Conservation (phyloP, 2,329 filamentous ascomycete species). For the Berkeleyomyces rouxiae region DNA sequence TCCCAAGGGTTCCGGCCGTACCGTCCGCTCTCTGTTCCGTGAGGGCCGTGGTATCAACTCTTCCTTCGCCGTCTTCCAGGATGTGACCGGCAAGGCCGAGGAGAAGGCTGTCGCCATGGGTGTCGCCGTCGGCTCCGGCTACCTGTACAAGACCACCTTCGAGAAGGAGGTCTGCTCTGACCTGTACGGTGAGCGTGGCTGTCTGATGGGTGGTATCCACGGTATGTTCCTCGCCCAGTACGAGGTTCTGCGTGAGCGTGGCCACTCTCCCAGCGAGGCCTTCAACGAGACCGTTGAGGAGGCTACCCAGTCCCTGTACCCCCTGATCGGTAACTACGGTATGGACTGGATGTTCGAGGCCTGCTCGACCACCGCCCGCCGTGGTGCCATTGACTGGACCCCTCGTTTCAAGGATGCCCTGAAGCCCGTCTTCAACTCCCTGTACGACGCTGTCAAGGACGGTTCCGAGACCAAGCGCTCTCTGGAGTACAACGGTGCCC, state of each 20-base stretch:
- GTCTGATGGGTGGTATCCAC: slow-evolving; percentile 99
- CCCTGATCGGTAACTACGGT: slow-evolving; percentile 88
- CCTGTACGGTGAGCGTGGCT: slow-evolving; percentile 98
- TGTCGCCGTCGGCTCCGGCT: slow-evolving; percentile 91
- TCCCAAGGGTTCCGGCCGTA: slow-evolving; percentile 97
- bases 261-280: slow-evolving; percentile 92
- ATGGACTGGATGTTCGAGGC: slow-evolving; percentile 99
- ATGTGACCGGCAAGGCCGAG: slow-evolving; percentile 93
- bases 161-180: slow-evolving; percentile 99
- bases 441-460: slow-evolving; percentile 84
- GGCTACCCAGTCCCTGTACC: slow-evolving; percentile 95
- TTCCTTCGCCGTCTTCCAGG: slow-evolving; percentile 94
- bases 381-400: slow-evolving; percentile 98
- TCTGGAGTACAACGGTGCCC: slow-evolving; percentile 90
- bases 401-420: slow-evolving; percentile 92
- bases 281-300: slow-evolving; percentile 99
- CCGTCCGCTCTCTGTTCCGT: slow-evolving; percentile 95
- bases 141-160: slow-evolving; percentile 99
- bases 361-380: slow-evolving; percentile 95
- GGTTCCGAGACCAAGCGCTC: slow-evolving; percentile 92
- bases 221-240: slow-evolving; percentile 99
- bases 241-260: slow-evolving; percentile 97
- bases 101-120: slow-evolving; percentile 95
- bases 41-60: slow-evolving; percentile 99
- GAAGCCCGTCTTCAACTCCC: slow-evolving; percentile 95